Conservation (phyloP, 106 monocot species). For the Dendrobium nobile region DNA sequence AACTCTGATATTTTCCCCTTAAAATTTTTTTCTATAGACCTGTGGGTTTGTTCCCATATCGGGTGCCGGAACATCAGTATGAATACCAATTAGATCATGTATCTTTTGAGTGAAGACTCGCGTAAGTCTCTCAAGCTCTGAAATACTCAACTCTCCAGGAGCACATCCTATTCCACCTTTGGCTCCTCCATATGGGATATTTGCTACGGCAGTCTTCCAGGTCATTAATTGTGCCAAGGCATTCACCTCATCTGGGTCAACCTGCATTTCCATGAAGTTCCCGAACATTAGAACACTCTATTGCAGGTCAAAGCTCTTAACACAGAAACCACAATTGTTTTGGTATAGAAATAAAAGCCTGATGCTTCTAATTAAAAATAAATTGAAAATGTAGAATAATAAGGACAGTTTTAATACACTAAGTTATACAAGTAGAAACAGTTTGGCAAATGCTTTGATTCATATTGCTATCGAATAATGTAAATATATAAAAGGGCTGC, state of each 20-base stretch:
- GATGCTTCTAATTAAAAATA: neutral
- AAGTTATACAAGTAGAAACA: too few relatives aligned
- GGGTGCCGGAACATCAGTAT: constrained; percentile 85
- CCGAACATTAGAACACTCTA: neutral
- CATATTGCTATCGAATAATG: too few relatives aligned
- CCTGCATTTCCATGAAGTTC: constrained; percentile 27
- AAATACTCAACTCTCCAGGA: constrained; percentile 63
- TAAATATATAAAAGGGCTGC: too few relatives aligned
- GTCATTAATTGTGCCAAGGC: constrained; percentile 89
- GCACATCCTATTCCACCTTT: constrained; percentile 88
- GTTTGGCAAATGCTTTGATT: too few relatives aligned
- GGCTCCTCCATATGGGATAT: constrained; percentile 91
- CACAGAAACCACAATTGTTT: neutral
- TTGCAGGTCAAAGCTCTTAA: neutral
- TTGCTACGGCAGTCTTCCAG: constrained; percentile 95
- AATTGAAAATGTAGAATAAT: too few relatives aligned
- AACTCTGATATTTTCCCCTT: neutral
- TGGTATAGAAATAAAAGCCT: neutral
- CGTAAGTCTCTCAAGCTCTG: constrained; percentile 77
- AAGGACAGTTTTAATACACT: too few relatives aligned
- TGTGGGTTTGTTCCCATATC: constrained; percentile 89
- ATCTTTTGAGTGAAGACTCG: constrained; percentile 85
- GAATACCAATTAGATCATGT: constrained; percentile 83
- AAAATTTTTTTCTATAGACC: constrained; percentile 16
- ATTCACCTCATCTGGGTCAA: constrained; percentile 94